Evolutionary conservation across 2,329 filamentous ascomycete species (phyloP), one percentile per base, ranked within the genome.

Genomic region (Chaetomium strumarium): DNA sequence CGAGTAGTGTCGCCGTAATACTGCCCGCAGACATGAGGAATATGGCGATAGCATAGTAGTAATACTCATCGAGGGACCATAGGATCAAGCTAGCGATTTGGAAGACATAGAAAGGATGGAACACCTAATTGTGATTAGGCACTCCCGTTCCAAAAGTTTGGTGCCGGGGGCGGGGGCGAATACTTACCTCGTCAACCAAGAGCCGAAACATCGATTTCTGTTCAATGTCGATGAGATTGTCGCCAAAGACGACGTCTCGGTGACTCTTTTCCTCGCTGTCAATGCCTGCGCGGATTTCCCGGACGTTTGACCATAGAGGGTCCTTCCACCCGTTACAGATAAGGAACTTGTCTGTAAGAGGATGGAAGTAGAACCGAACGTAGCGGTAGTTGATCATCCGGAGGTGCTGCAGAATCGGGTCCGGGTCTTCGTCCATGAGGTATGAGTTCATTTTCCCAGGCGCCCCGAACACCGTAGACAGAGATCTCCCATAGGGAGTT

Each of bases 21-120:
- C 92, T 97, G 61, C 90, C 87, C 41, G 93, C 79, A 0, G 95
- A 99, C 69, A 99, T 97, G 55, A 92, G 66, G 62, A 99, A 95
- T 62, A 99, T 99, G 67, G 91, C 95, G 14, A 84, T 79, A 5
- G 93, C 93, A 69, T 99, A 99, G 72, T 97, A 99, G 67, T 96
- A 99, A 68, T 99, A 99, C 63, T 95, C 79, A 65, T 99, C 93
- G 60, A 96, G 67, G 10, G 92, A 96, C 93, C 93, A 99, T 3
- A 99, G 80, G 38, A 95, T 71, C 59, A 99, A 75, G 74, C 93
- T 97, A 44, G 91, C 92, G 63, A 97, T 85, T 70, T 99, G 93
- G 66, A 99, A 99, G 51, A 99, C 86, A 67, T 99, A 99, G 68
- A 99, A 99, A 0, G 93, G 95, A 66, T 99, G 93, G 63, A 99